phyloP scores from a whole-genome alignment of 2,329 filamentous ascomycete genomes.

The Trichophyton verrucosum region DNA sequence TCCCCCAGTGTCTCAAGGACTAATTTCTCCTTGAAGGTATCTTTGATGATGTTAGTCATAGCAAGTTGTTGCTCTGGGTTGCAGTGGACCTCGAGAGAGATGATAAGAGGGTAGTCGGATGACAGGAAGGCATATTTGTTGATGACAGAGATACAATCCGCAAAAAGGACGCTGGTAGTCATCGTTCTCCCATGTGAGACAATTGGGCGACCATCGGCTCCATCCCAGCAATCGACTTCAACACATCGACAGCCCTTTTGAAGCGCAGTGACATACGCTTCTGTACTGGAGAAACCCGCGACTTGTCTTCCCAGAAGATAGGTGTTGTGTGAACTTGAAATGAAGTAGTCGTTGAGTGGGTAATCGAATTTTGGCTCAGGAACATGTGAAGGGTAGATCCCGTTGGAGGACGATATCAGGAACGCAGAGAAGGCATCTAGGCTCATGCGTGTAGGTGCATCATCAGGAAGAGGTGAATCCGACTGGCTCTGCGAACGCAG shows the following conservation, averaged over 20 bases:
- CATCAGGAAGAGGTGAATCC: constrained; percentile 34
- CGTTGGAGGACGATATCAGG: constrained; percentile 61
- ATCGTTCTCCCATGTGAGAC: constrained; percentile 85
- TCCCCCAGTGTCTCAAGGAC: constrained; percentile 62
- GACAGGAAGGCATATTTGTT: constrained; percentile 86
- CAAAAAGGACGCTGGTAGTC: constrained; percentile 78
- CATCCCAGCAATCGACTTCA: constrained; percentile 98
- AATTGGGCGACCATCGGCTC: constrained; percentile 69
- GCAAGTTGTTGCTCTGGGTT: constrained; percentile 64
- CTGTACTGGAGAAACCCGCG: constrained; percentile 77
- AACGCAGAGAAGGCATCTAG: constrained; percentile 68
- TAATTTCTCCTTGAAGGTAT: constrained; percentile 68
- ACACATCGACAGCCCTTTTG: constrained; percentile 86
- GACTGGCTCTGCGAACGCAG: constrained; percentile 34
- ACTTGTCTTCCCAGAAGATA: constrained; percentile 89
- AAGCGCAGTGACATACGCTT: constrained; percentile 84
- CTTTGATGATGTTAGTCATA: constrained; percentile 84
- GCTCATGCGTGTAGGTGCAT: constrained; percentile 48
- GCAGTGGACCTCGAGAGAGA: constrained; percentile 95
- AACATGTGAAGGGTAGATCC: constrained; percentile 50
- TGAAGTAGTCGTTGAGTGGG: constrained; percentile 92
- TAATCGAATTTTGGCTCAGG: constrained; percentile 56
- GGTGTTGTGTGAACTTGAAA: constrained; percentile 97
- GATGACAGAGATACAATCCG: constrained; percentile 83
- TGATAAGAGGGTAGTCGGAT: constrained; percentile 78